phyloP scores from a whole-genome alignment of 441 rosid genomes.

The Adansonia madagascariensis region DNA sequence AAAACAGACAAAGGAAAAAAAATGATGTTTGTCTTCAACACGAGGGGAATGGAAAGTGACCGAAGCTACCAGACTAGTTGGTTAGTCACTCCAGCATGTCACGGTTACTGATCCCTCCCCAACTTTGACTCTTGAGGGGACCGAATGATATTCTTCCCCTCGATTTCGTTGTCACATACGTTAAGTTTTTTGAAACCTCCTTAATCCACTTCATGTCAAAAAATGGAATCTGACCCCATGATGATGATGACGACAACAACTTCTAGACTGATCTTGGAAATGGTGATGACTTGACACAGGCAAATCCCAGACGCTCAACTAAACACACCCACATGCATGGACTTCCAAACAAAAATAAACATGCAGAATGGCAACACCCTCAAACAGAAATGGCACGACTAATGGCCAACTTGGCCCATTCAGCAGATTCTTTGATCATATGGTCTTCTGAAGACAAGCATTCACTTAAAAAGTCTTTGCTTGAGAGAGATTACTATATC shows the following conservation, averaged over 20 bases:
- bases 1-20: not conserved
- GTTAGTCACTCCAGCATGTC: slow-evolving; percentile 6
- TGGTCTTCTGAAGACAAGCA: slow-evolving; percentile 38
- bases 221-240: too few species aligned
- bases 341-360: too few species aligned
- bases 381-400: slow-evolving; percentile 64
- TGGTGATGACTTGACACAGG: too few species aligned
- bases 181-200: too few species aligned
- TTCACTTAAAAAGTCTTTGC: slow-evolving; percentile 52
- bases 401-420: slow-evolving; percentile 78
- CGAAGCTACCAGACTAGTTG: slow-evolving; percentile 17
- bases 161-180: too few species aligned
- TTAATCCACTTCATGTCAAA: too few species aligned
- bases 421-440: slow-evolving; percentile 59
- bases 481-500: slow-evolving; percentile 69
- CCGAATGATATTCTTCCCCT: not conserved
- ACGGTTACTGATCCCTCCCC: slow-evolving; percentile 10
- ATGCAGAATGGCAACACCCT: slow-evolving; percentile 28
- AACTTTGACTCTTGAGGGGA: not conserved
- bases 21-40: not conserved
- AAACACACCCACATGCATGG: too few species aligned
- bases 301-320: too few species aligned
- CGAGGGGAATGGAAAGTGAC: not conserved
- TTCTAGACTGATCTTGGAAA: too few species aligned
- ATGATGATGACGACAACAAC: too few species aligned